These are phyloP conservation scores for Vitis hybrid DNA, from an alignment of 177 flowering plant species.

Conservation along the genomic window DNA sequence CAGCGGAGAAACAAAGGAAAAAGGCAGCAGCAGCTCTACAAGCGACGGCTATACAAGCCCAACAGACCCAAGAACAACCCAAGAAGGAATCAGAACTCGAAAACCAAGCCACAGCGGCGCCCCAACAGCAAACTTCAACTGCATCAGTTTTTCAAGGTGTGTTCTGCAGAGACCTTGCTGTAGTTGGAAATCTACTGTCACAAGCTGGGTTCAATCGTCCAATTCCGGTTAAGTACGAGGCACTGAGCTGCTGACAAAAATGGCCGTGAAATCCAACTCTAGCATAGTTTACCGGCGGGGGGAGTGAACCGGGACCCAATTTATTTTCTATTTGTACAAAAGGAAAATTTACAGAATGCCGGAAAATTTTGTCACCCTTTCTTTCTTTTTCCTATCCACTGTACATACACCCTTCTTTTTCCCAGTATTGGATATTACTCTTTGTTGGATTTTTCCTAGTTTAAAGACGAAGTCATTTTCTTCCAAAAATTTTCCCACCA, in stretches of 20 bases:
- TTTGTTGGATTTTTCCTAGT: conserved; percentile 1
- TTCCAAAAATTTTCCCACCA: background rate
- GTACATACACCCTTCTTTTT: background rate
- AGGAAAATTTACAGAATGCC: conserved; percentile 14
- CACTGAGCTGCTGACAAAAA: conserved; percentile 67
- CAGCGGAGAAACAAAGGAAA: conserved; percentile 62
- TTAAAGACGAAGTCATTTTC: background rate
- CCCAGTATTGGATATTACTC: conserved; percentile 4
- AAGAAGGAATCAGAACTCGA: conserved; percentile 14
- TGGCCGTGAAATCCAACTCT: background rate
- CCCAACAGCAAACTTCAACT: background rate
- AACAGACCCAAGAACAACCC: conserved; percentile 24
- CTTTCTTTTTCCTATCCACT: background rate
- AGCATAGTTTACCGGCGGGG: conserved; percentile 15
- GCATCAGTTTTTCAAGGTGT: conserved; percentile 65
- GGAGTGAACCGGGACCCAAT: conserved; percentile 7
- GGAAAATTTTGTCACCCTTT: conserved; percentile 39
- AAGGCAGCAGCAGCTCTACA: conserved; percentile 55
- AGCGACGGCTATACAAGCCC: conserved; percentile 29
- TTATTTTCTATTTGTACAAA: conserved; percentile 26
- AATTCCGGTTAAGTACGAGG: conserved; percentile 77
- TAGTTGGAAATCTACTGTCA: conserved; percentile 68
- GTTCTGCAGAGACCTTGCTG: conserved; percentile 85
- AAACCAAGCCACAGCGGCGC: background rate
- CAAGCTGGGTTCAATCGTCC: conserved; percentile 74